Evolutionary conservation across 2,329 filamentous ascomycete genomes (phyloP).

Genomic region (Phyllosticta citriasiana): DNA sequence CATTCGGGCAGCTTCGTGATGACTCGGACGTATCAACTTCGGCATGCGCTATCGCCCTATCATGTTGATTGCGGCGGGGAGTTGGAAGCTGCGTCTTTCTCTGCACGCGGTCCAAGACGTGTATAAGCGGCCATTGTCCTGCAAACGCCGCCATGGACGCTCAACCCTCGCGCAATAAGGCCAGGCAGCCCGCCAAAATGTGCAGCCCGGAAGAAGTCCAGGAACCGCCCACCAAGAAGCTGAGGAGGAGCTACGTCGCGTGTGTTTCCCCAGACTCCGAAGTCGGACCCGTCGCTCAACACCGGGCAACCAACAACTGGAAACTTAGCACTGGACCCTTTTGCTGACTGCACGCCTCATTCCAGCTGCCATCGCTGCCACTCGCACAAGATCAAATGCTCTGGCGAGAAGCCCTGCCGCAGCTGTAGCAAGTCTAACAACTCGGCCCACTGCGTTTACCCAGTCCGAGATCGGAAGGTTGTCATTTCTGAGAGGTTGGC

Average conservation of each 20-base stretch:
- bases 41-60: not conserved
- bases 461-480: slow-evolving; percentile 16
- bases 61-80: not conserved
- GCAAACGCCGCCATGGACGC: not conserved
- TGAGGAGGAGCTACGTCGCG: slow-evolving; percentile 9
- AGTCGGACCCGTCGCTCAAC: not conserved
- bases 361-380: slow-evolving; percentile 17
- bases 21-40: not conserved
- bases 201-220: slow-evolving; percentile 3
- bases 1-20: not conserved
- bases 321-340: no score
- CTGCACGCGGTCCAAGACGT: not conserved
- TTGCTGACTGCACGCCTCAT: not conserved
- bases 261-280: slow-evolving; percentile 2
- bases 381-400: slow-evolving; percentile 19
- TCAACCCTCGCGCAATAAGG: not conserved
- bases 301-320: not conserved
- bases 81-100: not conserved
- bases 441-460: slow-evolving; percentile 13
- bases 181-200: slow-evolving; percentile 5
- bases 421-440: slow-evolving; percentile 15
- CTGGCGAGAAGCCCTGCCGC: slow-evolving; percentile 17
- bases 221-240: slow-evolving; percentile 9
- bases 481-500: slow-evolving; percentile 16
- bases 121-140: not conserved